A percentile compares a stretch with the other conserved stretches of the same genome.
These are phyloP conservation scores for Claviceps africana DNA, from an alignment of 2,329 filamentous ascomycete species.

Conservation along the genomic window DNA sequence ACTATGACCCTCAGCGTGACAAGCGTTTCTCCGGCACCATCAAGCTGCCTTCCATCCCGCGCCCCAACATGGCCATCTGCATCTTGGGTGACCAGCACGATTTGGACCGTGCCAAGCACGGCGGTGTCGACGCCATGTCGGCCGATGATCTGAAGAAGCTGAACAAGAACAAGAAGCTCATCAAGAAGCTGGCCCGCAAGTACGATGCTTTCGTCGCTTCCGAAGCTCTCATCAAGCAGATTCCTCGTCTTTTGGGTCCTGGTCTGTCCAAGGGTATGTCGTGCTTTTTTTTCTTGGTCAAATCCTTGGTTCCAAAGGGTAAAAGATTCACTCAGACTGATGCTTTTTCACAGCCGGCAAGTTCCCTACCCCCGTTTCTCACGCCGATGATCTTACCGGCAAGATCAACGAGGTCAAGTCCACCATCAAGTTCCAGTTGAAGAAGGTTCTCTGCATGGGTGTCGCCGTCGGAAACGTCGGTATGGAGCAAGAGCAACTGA, in stretches of 20 bases:
- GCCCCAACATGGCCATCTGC: conserved; percentile 79
- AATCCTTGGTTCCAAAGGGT: too few species aligned
- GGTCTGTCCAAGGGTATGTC: conserved; percentile 88
- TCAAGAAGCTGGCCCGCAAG: conserved; percentile 99
- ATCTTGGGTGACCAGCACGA: conserved; percentile 73
- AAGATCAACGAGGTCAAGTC: conserved; percentile 99
- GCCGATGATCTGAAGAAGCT: conserved; percentile 99
- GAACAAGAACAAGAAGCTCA: conserved; percentile 99
- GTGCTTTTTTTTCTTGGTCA: conserved; percentile 12
- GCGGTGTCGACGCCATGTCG: conserved; percentile 96
- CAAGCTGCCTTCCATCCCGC: conserved; percentile 82
- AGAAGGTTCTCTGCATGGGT: conserved; percentile 99
- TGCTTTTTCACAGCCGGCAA: conserved; percentile 95
- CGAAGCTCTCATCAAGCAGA: conserved; percentile 97
- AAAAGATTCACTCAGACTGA: too few species aligned
- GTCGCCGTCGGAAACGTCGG: conserved; percentile 97
- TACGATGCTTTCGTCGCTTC: conserved; percentile 99
- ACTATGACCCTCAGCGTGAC: conserved; percentile 99
- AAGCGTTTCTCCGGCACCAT: conserved; percentile 99
- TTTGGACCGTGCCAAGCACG: conserved; percentile 99
- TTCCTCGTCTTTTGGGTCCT: conserved; percentile 96
- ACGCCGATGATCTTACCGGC: conserved; percentile 81
- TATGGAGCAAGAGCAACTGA: conserved; percentile 91
- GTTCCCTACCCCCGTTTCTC: conserved; percentile 97
- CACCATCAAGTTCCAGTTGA: conserved; percentile 99